Evolutionary conservation across 331 rosid genomes (phyloP), one percentile per base, ranked within the genome.

Genomic region (Arachis monticola): DNA sequence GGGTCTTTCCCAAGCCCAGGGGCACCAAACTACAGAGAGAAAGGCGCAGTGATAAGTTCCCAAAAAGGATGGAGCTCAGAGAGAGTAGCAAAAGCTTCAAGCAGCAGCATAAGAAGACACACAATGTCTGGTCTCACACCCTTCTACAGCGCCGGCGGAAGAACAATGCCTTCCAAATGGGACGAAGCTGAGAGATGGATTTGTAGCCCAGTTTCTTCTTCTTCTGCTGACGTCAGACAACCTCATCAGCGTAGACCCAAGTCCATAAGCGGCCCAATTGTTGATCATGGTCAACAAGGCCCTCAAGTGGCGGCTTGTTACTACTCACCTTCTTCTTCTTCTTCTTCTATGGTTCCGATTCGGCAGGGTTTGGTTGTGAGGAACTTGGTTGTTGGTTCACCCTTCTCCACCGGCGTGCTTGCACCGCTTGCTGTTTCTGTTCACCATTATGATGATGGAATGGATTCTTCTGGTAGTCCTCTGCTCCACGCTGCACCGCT

Each of bases 121-220:
- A 66, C 83, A 17, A 67, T 82, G 59, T 44, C 82, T 8, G 84
- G 88, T 7, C 60, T 87, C 57, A 79, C 89, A 73, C 84, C 88
- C 0, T 87, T 90, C 5, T 38, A 2, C 41, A 38, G 5, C 76
- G 81, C 70, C 14, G 81, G 92, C 41, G 98, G 98, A 30, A 86
- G 96, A 80, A 77, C 93, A 27, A 11, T 87, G 77, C 97, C 97
- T 27, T 93, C 98, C 2, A 93, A 93, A 81, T 93, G 98, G 98
- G 98, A 93, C 51, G 97, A 93, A 58, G 97, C 98, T 5, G 98
- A 93, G 82, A 84, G 98, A 68, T 93, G 98, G 98, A 91, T 93
- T 80, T 86, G 91, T 68, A 93, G 98, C 77, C 98, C 98, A 1
- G 69, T 85, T 72, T 70, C 85, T 2, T 85, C 83, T 2, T 85